Base-by-base conservation (phyloP, 2,329 filamentous ascomycete species). In the Cordyceps fumosorosea region DNA sequence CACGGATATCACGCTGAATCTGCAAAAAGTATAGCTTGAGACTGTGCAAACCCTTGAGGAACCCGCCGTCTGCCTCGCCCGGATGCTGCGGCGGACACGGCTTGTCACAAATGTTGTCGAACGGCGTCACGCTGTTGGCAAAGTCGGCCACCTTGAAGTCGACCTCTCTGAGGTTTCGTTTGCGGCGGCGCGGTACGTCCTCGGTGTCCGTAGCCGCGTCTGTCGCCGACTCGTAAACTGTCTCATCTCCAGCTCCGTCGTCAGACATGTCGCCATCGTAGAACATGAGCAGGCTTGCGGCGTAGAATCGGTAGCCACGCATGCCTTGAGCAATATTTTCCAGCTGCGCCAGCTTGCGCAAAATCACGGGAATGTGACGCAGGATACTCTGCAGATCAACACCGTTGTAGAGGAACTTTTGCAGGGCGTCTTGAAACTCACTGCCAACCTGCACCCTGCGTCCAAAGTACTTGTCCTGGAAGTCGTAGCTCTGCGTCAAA, bases 141-240 rank as follows among this genome's bases (percentile, higher is more conserved):
- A 99, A 99, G 75, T 99, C 95, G 62, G 96, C 93, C 73, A 99
- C 96, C 76, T 97, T 97, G 77, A 99, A 87, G 73, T 96, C 90
- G 71, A 96, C 93, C 66, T 87, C 82, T 53, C 80, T 78, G 64
- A 78, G 79, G 64, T 79, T 84, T 70, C 72, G 81, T 69, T 75
- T 78, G 67, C 65, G 78, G 72, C 66, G 77, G 70, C 73, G 82
- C 56, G 72, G 69, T n/a, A 70, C 69, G 59, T 86, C 83, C 67
- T 86, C 84, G 1, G 80, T 81, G 66, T 86, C 84, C 0, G 84
- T 86, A 3, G 80, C 79, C 34, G 79, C 78, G 66, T 86, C 84
- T 0, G 84, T 86, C 2, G 82, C 82, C 2, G 83, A 86, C 62
- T 85, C 83, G 18, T 83, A 77, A 3, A 75, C 74, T 0, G 81